Percentiles rank a stretch among this genome's conserved stretches.
These are phyloP conservation scores for Alternaria metachromatica DNA, from an alignment of 2,329 filamentous ascomycete species.

Conservation along the genomic window DNA sequence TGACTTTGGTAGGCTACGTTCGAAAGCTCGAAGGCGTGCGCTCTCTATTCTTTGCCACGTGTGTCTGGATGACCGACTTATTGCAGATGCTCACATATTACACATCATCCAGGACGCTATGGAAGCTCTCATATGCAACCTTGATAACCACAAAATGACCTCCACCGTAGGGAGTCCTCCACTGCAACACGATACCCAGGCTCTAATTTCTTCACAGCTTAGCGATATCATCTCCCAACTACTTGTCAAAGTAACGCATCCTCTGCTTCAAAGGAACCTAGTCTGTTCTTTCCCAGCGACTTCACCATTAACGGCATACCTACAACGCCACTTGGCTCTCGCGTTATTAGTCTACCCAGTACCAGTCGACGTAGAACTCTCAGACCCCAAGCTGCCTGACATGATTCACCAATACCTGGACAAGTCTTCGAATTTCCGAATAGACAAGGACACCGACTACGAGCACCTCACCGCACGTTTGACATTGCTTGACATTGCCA, in stretches of 20 bases:
- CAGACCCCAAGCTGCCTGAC: constrained; percentile 23
- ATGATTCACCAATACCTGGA: constrained; percentile 39
- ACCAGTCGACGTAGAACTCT: constrained; percentile 32
- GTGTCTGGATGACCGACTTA: constrained; percentile 42
- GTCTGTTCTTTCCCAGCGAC: constrained; percentile 66
- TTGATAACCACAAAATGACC: constrained; percentile 30
- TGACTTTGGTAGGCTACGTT: constrained; percentile 28
- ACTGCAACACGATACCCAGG: constrained; percentile 16
- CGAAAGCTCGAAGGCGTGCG: constrained; percentile 27
- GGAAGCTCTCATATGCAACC: constrained; percentile 38
- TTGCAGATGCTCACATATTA: constrained; percentile 24
- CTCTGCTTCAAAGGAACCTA: constrained; percentile 63
- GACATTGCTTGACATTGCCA: constrained; percentile 73
- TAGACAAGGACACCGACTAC: constrained; percentile 69
- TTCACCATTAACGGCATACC: constrained; percentile 60
- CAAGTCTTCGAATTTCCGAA: constrained; percentile 56
- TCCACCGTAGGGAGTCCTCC: constrained; percentile 28
- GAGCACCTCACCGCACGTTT: constrained; percentile 69
- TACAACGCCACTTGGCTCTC: constrained; percentile 71
- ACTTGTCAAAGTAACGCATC: constrained; percentile 52
- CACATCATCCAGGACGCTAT: constrained; percentile 41
- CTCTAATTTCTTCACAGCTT: constrained; percentile 36
- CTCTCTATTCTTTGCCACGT: constrained; percentile 37
- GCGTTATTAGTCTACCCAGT: constrained; percentile 63
- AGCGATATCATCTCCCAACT: constrained; percentile 31